phyloP scores from a whole-genome alignment of 1,284 basidiomycete species.

The Pseudozyma sp. region DNA sequence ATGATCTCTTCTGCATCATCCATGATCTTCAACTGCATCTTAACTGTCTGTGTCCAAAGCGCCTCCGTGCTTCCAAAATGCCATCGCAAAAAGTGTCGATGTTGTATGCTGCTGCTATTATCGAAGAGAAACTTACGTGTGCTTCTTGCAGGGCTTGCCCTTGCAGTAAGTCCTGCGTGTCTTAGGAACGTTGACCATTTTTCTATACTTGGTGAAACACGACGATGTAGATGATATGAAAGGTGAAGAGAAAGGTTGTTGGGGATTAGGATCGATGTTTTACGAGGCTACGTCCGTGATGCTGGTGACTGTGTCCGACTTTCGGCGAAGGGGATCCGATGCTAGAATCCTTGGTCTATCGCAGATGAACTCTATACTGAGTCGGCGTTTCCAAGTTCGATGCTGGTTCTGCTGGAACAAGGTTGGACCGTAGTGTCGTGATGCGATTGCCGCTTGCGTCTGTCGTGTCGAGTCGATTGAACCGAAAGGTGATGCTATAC shows the following conservation, averaged over 20 bases:
- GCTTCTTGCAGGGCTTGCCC: slow-evolving; percentile 97
- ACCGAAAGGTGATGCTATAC: slow-evolving; percentile 27
- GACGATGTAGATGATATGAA: slow-evolving; percentile 7
- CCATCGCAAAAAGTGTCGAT: slow-evolving; percentile 2
- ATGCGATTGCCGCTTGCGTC: slow-evolving; percentile 3
- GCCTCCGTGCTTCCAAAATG: background rate
- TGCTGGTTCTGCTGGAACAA: background rate
- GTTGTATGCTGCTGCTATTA: slow-evolving; percentile 3
- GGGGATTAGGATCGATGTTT: slow-evolving; percentile 16
- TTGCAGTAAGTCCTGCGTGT: slow-evolving; percentile 84
- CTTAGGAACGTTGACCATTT: slow-evolving; percentile 70
- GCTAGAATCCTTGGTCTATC: background rate
- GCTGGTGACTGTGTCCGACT: background rate
- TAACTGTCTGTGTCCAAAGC: background rate
- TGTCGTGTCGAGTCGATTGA: slow-evolving; percentile 9
- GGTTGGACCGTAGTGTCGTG: background rate
- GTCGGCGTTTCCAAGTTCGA: background rate
- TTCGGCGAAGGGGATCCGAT: too few species aligned
- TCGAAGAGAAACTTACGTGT: slow-evolving; percentile 79
- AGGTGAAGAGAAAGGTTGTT: slow-evolving; percentile 4
- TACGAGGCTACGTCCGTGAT: background rate
- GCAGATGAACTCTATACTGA: background rate
- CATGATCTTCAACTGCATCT: background rate
- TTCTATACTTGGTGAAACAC: slow-evolving; percentile 18
- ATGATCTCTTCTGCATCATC: too few species aligned